Evolutionary conservation across 768 basidiomycete species (phyloP), one percentile per base, ranked within the genome.

Genomic region (Rhodotorula toruloides): DNA sequence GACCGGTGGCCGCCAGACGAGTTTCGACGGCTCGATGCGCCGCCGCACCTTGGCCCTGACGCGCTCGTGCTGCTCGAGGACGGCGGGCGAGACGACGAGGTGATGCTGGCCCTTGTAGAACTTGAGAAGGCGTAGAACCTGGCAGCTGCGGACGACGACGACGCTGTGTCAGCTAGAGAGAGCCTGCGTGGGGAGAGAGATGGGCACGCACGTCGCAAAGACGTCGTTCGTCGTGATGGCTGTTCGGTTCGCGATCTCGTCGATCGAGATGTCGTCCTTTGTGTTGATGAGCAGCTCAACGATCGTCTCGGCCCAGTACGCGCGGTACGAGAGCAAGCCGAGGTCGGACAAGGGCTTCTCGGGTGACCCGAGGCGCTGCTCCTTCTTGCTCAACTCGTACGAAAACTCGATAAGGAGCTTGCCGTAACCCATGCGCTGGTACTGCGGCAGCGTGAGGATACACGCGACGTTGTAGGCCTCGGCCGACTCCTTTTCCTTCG

Each of bases 401-500:
- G 91, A 94, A 77, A 99, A 99, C 76, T 98, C 91, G 77, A 99
- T 99, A 43, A 99, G 81, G 34, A 97, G 81, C 77, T 91, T 90
- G 63, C 96, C 96, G 77, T 91, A 96, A 10, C 93, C 93, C 76
- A 90, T 87, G 40, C 94, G 87, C 77, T 99, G 96, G 76, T 98
- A 90, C 76, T 99, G 96, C 10, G 96, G 96, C 47, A 99, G 83
- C n/a, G 96, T 92, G 65, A 98, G 80, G 78, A 99, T 97, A 82
- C 96, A 99, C 0, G 96, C 96, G 60, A 99, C 90, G 78, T 99
- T 99, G 82, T 98, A 99, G 74, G 86, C 90, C 74, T 99, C 96
- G 34, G 96, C 88, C 4, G 86, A 93, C 78, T 99, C 96, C 77
- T 99, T 99, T 81, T 99, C 96, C 76, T 98, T 98, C 36, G 92